These are phyloP conservation scores for Ustulina deusta DNA, from an alignment of 2,329 filamentous ascomycete genomes.

Conservation along the genomic window DNA sequence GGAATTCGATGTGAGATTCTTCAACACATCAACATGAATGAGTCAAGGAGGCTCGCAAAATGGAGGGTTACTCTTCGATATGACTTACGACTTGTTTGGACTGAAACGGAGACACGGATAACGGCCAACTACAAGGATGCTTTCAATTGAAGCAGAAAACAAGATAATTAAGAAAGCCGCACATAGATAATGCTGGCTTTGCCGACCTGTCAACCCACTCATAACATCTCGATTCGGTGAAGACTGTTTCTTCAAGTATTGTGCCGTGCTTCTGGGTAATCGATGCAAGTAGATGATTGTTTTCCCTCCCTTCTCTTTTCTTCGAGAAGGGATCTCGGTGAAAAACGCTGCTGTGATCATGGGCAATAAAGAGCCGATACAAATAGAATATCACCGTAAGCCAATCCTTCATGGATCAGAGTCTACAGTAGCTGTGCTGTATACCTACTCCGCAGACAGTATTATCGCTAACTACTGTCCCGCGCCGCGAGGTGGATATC, in stretches of 20 bases:
- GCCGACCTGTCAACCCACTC: constrained; percentile 22
- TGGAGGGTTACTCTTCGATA: constrained; percentile 27
- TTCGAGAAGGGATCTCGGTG: background rate
- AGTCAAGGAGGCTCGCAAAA: constrained; percentile 38
- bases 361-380: background rate
- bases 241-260: background rate
- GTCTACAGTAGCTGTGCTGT: background rate
- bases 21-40: constrained; percentile 35
- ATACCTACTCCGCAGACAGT: constrained; percentile 10
- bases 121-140: constrained; percentile 19
- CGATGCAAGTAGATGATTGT: background rate
- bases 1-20: constrained; percentile 35
- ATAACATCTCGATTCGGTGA: constrained; percentile 17
- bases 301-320: background rate
- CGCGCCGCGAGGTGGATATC: constrained; percentile 27
- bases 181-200: constrained; percentile 26
- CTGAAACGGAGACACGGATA: constrained; percentile 27
- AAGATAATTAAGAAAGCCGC: constrained; percentile 33
- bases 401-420: background rate
- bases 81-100: constrained; percentile 37
- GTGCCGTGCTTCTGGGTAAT: constrained; percentile 16
- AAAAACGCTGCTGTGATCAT: background rate
- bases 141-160: constrained; percentile 31
- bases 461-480: constrained; percentile 27
- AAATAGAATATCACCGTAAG: background rate